Conservation (phyloP, 1,284 basidiomycete species). For the Rhodotorula sp. region DNA sequence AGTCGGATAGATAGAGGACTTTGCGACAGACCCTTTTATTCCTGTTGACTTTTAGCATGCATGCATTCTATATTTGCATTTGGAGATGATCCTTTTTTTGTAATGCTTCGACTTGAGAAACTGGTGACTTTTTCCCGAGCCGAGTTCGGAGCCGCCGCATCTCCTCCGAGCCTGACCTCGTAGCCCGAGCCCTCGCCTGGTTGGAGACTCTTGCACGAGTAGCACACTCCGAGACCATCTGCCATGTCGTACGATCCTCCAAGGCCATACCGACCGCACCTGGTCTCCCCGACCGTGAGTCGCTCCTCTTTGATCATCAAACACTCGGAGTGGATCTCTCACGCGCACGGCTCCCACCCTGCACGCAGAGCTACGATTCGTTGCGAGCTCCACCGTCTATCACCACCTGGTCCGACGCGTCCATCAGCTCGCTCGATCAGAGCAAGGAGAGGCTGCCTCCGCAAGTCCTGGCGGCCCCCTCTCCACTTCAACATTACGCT, state of each 20-base stretch:
- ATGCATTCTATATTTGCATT: not conserved
- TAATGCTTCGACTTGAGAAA: no score
- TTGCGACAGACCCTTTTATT: no score
- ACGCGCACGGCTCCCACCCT: no score
- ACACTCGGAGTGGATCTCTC: no score
- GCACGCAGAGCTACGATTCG: conserved; percentile 9
- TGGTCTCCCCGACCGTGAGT: not conserved
- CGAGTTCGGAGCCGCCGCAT: no score
- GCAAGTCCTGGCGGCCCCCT: no score
- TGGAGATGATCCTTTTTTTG: not conserved
- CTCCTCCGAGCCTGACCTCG: no score
- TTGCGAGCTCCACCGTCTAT: not conserved
- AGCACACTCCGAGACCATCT: not conserved
- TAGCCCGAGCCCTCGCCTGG: no score
- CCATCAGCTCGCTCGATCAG: not conserved
- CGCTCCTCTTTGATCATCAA: not conserved
- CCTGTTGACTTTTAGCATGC: no score
- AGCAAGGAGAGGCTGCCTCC: no score
- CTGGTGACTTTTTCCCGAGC: no score
- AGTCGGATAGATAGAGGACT: no score
- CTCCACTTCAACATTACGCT: not conserved
- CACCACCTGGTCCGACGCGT: not conserved
- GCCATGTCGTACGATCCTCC: not conserved
- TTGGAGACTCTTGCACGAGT: not conserved
- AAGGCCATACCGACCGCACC: not conserved